These are phyloP conservation scores for Geotrichum candidum DNA, from an alignment of 1,139 yeast species.

Conservation along the genomic window DNA sequence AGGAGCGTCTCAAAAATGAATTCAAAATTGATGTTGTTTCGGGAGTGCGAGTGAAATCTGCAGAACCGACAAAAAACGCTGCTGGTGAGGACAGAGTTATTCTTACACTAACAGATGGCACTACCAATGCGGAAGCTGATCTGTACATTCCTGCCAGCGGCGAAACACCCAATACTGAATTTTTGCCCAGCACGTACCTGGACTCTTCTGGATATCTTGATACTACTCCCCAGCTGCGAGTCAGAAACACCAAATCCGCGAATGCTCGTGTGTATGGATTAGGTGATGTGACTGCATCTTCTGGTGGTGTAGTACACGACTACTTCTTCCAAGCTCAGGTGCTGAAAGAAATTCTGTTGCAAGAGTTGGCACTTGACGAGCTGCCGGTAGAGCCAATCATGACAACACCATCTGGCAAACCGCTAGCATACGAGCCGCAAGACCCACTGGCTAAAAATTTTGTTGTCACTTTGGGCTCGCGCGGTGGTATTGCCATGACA, in stretches of 20 bases:
- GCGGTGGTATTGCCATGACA: constrained; percentile 9
- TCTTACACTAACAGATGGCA: constrained; percentile 3
- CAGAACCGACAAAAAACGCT: background rate
- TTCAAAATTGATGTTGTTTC: constrained; percentile 1
- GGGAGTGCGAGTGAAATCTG: background rate
- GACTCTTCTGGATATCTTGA: background rate
- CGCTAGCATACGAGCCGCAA: background rate
- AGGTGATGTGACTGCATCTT: background rate
- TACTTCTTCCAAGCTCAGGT: background rate
- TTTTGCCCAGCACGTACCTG: constrained; percentile 1
- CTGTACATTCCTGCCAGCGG: constrained; percentile 8
- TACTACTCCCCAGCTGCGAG: background rate
- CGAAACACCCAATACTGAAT: constrained; percentile 6
- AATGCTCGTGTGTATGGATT: background rate
- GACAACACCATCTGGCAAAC: background rate
- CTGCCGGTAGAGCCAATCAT: background rate
- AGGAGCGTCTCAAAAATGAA: background rate
- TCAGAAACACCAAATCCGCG: background rate
- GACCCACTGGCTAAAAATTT: background rate
- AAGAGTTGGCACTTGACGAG: background rate
- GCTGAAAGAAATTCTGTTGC: background rate
- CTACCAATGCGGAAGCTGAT: background rate
- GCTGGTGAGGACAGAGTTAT: background rate
- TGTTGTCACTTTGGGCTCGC: constrained; percentile 5
- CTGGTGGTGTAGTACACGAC: constrained; percentile 1